Conservation (phyloP, 495 filamentous ascomycete genomes). For the Rusavskia elegans region DNA sequence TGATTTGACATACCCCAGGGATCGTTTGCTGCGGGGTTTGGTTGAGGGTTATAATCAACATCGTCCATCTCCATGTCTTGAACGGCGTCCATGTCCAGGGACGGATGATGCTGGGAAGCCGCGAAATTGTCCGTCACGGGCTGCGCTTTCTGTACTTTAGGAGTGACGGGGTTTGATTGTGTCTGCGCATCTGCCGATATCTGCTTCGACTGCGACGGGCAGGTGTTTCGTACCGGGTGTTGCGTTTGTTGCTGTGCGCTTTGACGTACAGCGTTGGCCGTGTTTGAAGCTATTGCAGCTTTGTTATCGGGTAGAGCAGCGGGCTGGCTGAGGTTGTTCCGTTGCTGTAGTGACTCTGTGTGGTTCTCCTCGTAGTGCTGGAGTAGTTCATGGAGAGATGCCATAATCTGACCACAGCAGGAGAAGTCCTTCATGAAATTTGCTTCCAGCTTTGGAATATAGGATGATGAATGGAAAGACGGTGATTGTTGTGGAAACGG, state of each 20-base stretch:
- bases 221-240: slow-evolving; percentile 18
- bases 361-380: slow-evolving; percentile 95
- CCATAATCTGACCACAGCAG: slow-evolving; percentile 76
- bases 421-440: slow-evolving; percentile 93
- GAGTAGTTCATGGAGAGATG: slow-evolving; percentile 83
- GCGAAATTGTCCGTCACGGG: slow-evolving; percentile 7
- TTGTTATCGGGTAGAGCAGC: slow-evolving; percentile 29
- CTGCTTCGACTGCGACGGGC: slow-evolving; percentile 26
- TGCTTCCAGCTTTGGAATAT: slow-evolving; percentile 92
- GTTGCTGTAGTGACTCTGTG: slow-evolving; percentile 40
- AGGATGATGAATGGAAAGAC: slow-evolving; percentile 93
- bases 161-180: slow-evolving; percentile 6
- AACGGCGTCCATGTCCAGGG: slow-evolving; percentile 64
- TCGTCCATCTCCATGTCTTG: slow-evolving; percentile 98
- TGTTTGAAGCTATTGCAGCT: slow-evolving; percentile 36
- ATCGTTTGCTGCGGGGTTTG: slow-evolving; percentile 24
- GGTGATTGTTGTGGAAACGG: slow-evolving; percentile 82
- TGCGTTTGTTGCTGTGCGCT: slow-evolving; percentile 25
- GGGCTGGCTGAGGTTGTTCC: slow-evolving; percentile 33
- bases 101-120: slow-evolving; percentile 22
- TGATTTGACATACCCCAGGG: slow-evolving; percentile 26
- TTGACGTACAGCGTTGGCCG: slow-evolving; percentile 30
- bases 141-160: slow-evolving; percentile 18
- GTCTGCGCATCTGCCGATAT: slow-evolving; percentile 22
- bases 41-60: slow-evolving; percentile 15